Evolutionary conservation across 805 yeast genomes (phyloP).

Genomic region (Schwanniomyces sp.): DNA sequence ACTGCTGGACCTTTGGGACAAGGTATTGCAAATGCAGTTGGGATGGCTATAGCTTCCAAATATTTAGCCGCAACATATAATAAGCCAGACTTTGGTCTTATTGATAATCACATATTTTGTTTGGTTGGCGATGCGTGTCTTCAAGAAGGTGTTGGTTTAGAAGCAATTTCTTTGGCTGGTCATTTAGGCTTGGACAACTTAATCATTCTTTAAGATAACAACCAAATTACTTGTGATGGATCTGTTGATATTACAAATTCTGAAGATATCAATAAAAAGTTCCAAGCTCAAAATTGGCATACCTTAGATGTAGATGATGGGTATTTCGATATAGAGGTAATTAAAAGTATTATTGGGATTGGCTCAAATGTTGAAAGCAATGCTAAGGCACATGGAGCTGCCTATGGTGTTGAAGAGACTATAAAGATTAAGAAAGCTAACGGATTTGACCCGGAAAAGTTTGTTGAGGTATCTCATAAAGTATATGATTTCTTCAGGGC

Average conservation of each 20-base stretch:
- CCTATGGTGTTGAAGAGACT: constrained; percentile 90
- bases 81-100: constrained; percentile 74
- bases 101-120: constrained; percentile 73
- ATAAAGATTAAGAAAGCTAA: constrained; percentile 77
- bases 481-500: constrained; percentile 67
- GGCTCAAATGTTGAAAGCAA: constrained; percentile 87
- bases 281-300: constrained; percentile 95
- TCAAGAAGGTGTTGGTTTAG: constrained; percentile 96
- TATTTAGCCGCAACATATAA: constrained; percentile 91
- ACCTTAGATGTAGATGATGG: constrained; percentile 75
- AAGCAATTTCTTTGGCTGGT: constrained; percentile 93
- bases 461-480: constrained; percentile 78
- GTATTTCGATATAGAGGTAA: constrained; percentile 71
- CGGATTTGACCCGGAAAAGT: constrained; percentile 86
- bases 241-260: constrained; percentile 85
- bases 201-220: constrained; percentile 94
- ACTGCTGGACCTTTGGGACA: constrained; percentile 99
- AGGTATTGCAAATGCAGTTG: constrained; percentile 95
- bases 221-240: constrained; percentile 97
- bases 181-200: constrained; percentile 91
- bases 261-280: constrained; percentile 83
- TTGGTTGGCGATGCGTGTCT: constrained; percentile 97
- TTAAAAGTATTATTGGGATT: constrained; percentile 79
- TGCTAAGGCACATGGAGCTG: constrained; percentile 93
- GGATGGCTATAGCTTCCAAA: constrained; percentile 91